These are phyloP conservation scores for Psilocybe tampanensis DNA, from an alignment of 768 basidiomycete species.

Conservation along the genomic window DNA sequence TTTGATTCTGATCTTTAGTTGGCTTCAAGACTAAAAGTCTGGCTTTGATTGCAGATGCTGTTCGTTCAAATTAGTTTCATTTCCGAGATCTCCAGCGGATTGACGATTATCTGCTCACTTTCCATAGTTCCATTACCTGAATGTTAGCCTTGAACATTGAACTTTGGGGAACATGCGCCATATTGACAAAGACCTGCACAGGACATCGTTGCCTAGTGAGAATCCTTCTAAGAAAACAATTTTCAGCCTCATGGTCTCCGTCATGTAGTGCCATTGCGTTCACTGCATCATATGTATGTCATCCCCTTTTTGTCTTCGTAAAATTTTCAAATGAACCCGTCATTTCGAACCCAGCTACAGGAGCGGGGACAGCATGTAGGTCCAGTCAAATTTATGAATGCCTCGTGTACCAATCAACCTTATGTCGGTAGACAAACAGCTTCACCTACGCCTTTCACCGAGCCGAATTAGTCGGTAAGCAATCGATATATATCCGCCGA, in stretches of 20 bases:
- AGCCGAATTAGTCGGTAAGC: slow-evolving; percentile 55
- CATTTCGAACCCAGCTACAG: slow-evolving; percentile 38
- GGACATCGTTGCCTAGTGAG: slow-evolving; percentile 16
- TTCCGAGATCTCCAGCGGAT: slow-evolving; percentile 1
- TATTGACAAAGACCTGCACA: neutral
- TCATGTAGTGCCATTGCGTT: slow-evolving; percentile 47
- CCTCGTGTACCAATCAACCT: neutral
- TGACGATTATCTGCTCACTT: slow-evolving; percentile 4
- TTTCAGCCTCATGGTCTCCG: neutral
- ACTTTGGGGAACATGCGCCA: neutral
- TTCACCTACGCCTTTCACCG: slow-evolving; percentile 61
- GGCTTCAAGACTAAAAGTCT: slow-evolving; percentile 58
- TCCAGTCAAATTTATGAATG: neutral
- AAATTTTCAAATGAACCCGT: slow-evolving; percentile 7
- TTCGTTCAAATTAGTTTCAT: slow-evolving; percentile 21
- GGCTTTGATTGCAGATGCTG: slow-evolving; percentile 59
- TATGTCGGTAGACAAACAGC: slow-evolving; percentile 38
- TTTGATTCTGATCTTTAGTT: slow-evolving; percentile 31
- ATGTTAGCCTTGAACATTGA: slow-evolving; percentile 35
- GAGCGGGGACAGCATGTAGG: slow-evolving; percentile 36
- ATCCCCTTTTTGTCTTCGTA: neutral
- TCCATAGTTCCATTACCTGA: slow-evolving; percentile 54
- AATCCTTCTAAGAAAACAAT: neutral
- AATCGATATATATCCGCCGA: slow-evolving; percentile 6
- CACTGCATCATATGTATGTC: slow-evolving; percentile 42